phyloP scores from a whole-genome alignment of 257 asterid species.

The Solanum etuberosum region DNA sequence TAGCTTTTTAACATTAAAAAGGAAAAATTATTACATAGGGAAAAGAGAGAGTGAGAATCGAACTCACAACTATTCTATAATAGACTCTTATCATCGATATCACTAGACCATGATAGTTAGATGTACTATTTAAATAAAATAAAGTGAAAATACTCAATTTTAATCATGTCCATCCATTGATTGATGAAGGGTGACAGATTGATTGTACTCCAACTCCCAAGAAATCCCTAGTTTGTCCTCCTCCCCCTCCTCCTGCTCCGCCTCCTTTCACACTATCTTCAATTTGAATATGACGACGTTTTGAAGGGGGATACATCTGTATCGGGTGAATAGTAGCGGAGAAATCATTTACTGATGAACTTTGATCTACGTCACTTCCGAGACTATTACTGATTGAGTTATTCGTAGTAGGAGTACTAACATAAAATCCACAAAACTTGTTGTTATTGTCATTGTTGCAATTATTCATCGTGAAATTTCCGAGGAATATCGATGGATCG shows the following conservation, averaged over 20 bases:
- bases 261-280: constrained; percentile 32
- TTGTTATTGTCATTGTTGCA: constrained; percentile 15
- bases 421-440: constrained; percentile 34
- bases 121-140: neutral
- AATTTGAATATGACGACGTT: constrained; percentile 31
- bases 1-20: constrained; percentile 3
- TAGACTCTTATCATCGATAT: neutral
- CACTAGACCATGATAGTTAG: neutral
- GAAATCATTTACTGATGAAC: constrained; percentile 25
- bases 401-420: constrained; percentile 6
- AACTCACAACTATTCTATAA: neutral
- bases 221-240: constrained; percentile 86
- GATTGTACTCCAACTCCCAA: constrained; percentile 84
- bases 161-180: constrained; percentile 77
- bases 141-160: neutral
- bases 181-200: constrained; percentile 67
- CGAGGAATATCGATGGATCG: constrained; percentile 33
- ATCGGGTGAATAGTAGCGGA: constrained; percentile 17
- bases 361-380: constrained; percentile 30
- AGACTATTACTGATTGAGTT: constrained; percentile 22
- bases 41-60: neutral
- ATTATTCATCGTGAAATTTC: constrained; percentile 28
- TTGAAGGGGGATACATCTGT: constrained; percentile 44
- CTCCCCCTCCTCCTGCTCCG: constrained; percentile 19
- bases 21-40: neutral